A percentile compares a stretch with the other conserved stretches of the same genome.
Conservation (phyloP, 345 rosid genomes). For the Raphanus raphanistrum region DNA sequence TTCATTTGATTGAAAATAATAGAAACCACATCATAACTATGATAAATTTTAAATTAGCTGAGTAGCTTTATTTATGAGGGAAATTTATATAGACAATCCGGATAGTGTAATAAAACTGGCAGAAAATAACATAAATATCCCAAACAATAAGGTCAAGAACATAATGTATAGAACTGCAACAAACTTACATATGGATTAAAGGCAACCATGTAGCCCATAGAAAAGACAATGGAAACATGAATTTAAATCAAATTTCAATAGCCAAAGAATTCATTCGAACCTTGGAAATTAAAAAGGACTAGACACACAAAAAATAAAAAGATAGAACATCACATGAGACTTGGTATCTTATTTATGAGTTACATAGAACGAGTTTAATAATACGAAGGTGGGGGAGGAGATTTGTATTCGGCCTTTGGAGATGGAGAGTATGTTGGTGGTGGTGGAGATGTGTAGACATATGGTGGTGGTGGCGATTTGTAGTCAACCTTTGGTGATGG, state of each 20-base stretch:
- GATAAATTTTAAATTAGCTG: not conserved
- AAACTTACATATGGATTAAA: not conserved
- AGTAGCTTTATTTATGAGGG: not conserved
- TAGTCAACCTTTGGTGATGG: not conserved
- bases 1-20: not conserved
- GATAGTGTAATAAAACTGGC: not conserved
- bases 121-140: not conserved
- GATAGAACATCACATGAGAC: not conserved
- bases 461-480: conserved; percentile 3
- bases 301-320: not conserved
- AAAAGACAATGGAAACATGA: not conserved
- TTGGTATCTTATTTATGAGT: conserved; percentile 2
- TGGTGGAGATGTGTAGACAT: not conserved
- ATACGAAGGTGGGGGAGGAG: conserved; percentile 10
- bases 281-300: not conserved
- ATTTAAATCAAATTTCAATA: conserved; percentile 11
- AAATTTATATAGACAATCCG: not conserved
- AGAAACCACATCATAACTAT: not conserved
- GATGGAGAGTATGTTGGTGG: not conserved
- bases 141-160: not conserved
- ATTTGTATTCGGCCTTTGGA: not conserved
- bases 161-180: conserved; percentile 1
- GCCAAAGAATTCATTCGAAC: not conserved
- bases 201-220: not conserved
- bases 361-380: not conserved